Base-by-base conservation (phyloP, 306 rosid species). In the Aeschynomene evenia region DNA sequence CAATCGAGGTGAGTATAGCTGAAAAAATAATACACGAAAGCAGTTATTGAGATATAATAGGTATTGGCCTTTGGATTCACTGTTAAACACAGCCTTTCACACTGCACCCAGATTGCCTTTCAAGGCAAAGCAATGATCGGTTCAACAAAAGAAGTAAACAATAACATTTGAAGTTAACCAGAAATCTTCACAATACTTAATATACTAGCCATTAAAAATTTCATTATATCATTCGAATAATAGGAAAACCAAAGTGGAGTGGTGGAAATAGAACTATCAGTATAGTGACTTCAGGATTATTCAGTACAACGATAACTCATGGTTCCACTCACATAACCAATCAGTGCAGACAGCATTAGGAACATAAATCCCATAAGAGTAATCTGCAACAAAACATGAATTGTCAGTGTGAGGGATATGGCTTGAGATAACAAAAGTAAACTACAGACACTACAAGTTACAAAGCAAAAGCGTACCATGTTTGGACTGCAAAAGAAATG, bases 321-420 rank as follows among this genome's bases (percentile, higher is more conserved):
- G 21, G 28, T 70, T 73, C 63, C 51, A 88, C 99, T 91, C 75
- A 94, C 99, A 72, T 88, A 85, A 79, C 99, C 87, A 79, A 91
- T 91, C 73, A 84, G 79, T 29, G 99, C 89, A 73, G 99, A 94
- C 53, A 88, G 36, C 66, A 87, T 36, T 55, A 91, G 80, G 81
- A 91, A 84, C 87, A 87, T 81, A 83, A 94, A 94, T 71, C 99
- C 99, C 11, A 7, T 87, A 15, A 94, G 88, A 45, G 99, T 91
- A 80, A 91, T 91, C 97, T 95, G 92, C 66, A 71, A 74, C 36
- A 76, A 83, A 71, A 62, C 5, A 70, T 75, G n/a, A 52, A 20
- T 63, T 6, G 42, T 81, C 66, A 70, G 73, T 9, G 8, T 53
- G 63, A 45, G 65, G 52, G 73, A 56, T 63, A 57, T n/a, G 56